Evolutionary conservation across 306 rosid genomes (phyloP), one percentile per base, ranked within the genome.

Genomic region (Abrus pulchellus): DNA sequence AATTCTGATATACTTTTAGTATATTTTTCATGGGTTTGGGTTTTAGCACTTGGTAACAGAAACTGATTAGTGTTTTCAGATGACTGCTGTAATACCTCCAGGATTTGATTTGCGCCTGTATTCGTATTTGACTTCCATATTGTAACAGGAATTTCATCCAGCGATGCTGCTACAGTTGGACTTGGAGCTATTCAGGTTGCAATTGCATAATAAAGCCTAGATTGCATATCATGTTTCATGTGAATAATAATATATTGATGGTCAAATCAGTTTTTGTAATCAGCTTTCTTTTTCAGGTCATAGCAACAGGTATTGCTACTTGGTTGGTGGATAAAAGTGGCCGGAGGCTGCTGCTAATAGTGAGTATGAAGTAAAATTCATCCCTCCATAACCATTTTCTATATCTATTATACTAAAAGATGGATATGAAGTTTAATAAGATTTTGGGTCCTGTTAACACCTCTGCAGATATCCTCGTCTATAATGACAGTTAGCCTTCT

Each of bases 271-370:
- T 54, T 73, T 11, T 75, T 29, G 76, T 55, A 3, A 57, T 80
- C 73, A 44, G 59, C 41, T 66, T 69, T 43, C 75, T 65, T 81
- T 61, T 59, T 61, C 77, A 93, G 97, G 94, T 93, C 80, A 5
- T 90, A 61, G 89, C 91, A 28, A 91, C 97, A 72, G 97, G 88
- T 73, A 4, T 93, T 55, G 27, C 98, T 34, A 91, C 97, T 9
- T 91, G 98, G 97, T 83, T 93, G 88, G 87, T 85, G 59, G 98
- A 93, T 89, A 90, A 80, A 90, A 83, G 90, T 72, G 98, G 97
- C 10, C 93, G 98, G 54, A 85, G 97, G 88, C 30, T 88, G 71
- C 97, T 93, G 49, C 85, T 93, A 55, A 86, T 90, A 59, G 98
- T 93, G 53, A 29, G 93, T 81, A 67, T 71, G 44, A 85, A 67